Percentiles rank a stretch among this genome's conserved stretches.
phyloP scores from a whole-genome alignment of 2,329 filamentous ascomycete genomes.

The Botrytis sinoallii region DNA sequence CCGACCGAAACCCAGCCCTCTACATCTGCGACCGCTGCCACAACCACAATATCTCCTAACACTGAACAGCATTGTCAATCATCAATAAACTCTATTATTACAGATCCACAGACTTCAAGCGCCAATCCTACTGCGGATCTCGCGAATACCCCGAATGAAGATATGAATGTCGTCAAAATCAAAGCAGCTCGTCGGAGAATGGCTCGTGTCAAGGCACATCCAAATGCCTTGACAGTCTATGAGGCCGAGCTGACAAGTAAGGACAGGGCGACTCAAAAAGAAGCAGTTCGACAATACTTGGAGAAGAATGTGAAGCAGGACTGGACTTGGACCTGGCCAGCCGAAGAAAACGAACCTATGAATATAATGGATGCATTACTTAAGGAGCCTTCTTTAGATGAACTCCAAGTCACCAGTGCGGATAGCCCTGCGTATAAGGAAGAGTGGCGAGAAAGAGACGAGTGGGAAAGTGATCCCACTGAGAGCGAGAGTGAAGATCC shows the following conservation, averaged over 20 bases:
- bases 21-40: constrained; percentile 13
- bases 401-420: background rate
- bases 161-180: constrained; percentile 29
- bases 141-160: constrained; percentile 19
- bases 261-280: constrained; percentile 61
- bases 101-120: constrained; percentile 18
- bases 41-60: constrained; percentile 13
- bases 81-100: constrained; percentile 13
- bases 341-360: constrained; percentile 24
- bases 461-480: constrained; percentile 36
- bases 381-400: background rate
- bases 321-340: constrained; percentile 60
- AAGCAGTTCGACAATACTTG: constrained; percentile 57
- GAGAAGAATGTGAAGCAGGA: constrained; percentile 54
- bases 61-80: constrained; percentile 11
- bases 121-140: constrained; percentile 19
- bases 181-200: constrained; percentile 24
- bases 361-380: constrained; percentile 13
- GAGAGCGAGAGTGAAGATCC: constrained; percentile 32
- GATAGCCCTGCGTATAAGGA: constrained; percentile 10
- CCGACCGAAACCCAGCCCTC: constrained; percentile 14
- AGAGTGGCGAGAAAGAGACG: constrained; percentile 37
- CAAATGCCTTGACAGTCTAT: constrained; percentile 44
- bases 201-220: constrained; percentile 33
- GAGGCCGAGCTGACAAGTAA: constrained; percentile 59